Conservation (phyloP, 129 eudicot genomes). For the Deinandra increscens region DNA sequence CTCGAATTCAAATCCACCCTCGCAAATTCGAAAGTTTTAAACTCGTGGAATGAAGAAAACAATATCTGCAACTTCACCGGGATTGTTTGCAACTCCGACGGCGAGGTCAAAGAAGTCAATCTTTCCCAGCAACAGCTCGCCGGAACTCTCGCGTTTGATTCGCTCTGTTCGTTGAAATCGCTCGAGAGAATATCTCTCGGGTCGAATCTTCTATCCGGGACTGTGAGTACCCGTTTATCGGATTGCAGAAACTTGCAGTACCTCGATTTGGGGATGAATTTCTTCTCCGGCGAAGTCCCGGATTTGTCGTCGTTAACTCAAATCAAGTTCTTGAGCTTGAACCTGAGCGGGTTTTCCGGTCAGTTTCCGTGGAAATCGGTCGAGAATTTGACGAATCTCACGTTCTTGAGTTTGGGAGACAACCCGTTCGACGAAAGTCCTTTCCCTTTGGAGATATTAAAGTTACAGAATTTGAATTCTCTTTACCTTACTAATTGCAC, state of each 20-base stretch:
- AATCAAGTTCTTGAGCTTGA: constrained; percentile 41
- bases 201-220: constrained; percentile 38
- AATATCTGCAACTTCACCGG: constrained; percentile 54
- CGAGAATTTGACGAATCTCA: constrained; percentile 37
- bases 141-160: constrained; percentile 46
- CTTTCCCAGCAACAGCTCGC: constrained; percentile 36
- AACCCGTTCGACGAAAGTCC: constrained; percentile 48
- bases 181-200: constrained; percentile 47
- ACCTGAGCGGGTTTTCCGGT: constrained; percentile 47
- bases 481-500: constrained; percentile 59
- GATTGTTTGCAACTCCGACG: constrained; percentile 34
- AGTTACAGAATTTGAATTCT: constrained; percentile 40
- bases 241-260: constrained; percentile 49
- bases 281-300: constrained; percentile 50
- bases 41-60: constrained; percentile 41
- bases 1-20: constrained; percentile 50
- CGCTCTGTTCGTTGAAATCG: constrained; percentile 44
- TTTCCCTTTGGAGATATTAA: constrained; percentile 53
- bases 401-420: constrained; percentile 62
- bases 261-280: constrained; percentile 48
- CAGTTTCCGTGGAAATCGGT: constrained; percentile 60
- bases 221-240: constrained; percentile 25
- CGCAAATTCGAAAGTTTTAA: constrained; percentile 29
- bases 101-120: constrained; percentile 42
- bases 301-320: constrained; percentile 43